Base-by-base conservation (phyloP, 2,329 filamentous ascomycete genomes). In the Bipolaris oryzae region DNA sequence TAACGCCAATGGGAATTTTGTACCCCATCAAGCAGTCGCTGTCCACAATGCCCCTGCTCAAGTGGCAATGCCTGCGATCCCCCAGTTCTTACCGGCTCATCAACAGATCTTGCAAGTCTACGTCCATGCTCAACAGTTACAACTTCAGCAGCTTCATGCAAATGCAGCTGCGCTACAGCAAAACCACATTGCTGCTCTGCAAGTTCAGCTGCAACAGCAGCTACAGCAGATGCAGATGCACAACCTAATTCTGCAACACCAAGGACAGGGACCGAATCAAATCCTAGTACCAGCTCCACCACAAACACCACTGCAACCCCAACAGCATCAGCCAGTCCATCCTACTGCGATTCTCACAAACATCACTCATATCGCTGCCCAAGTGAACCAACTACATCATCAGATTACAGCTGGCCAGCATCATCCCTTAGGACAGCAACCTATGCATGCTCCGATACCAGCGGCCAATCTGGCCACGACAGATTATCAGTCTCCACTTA, bases 401-500 rank as follows among this genome's bases (percentile, higher is more conserved):
- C 48, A 54, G n/a, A 39, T 50, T 3, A 23, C 28, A 16, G 11
- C 44, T 25, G 33, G 21, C 15, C 45, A 48, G 21, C 20, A 48
- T 1, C 25, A 38, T 4, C 18, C 28, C 13, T 15, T 33, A 13
- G 55, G 39, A 21, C 57, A 53, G 3, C 56, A 52, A 18, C 39
- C 48, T 18, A 31, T 35, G 21, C 59, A 53, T 42, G 10, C 37
- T 38, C 28, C 42, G 13, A 53, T 42, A 50, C 34, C 54, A 48
- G 51, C 64, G 34, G 38, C 44, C 48, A 38, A 34, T 6, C 39
- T 50, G 13, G 20, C 18, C 16, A 21, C 28, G 4, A n/a, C 48
- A n/a, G 48, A 58, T 39, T 47, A 58, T 43, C 67, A 60, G 58
- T 66, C 54, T 70, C 72, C 77, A 52, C 78, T 71, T 57, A 70